These are phyloP conservation scores for Solanum ossicruentum DNA, from an alignment of 257 asterid species.

Conservation along the genomic window DNA sequence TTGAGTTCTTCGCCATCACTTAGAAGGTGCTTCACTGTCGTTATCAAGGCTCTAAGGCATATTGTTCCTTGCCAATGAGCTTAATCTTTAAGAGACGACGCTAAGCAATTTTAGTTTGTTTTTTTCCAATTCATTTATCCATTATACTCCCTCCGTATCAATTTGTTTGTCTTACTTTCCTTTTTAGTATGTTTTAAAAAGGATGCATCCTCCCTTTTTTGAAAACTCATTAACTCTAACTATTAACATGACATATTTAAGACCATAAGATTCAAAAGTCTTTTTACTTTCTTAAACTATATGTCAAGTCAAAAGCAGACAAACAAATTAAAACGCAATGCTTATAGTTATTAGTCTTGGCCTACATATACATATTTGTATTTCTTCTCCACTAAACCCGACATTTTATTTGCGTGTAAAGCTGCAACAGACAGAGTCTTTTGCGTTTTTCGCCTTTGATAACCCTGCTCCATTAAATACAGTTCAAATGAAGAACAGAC, in stretches of 20 bases:
- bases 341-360: neutral
- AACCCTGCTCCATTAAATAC: constrained; percentile 1
- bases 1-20: neutral
- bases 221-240: neutral
- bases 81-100: neutral
- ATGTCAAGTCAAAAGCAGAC: neutral
- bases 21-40: neutral
- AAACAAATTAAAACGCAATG: neutral
- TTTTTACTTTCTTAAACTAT: neutral
- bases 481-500: constrained; percentile 39
- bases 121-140: neutral
- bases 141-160: neutral
- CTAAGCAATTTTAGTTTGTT: neutral
- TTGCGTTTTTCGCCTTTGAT: neutral
- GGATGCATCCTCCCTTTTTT: neutral
- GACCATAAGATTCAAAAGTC: neutral
- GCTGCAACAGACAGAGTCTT: neutral
- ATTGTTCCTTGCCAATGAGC: neutral
- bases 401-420: neutral
- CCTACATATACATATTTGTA: neutral
- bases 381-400: neutral
- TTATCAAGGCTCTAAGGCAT: neutral
- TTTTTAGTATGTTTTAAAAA: neutral
- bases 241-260: neutral
- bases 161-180: neutral